Evolutionary conservation across 2,329 filamentous ascomycete species (phyloP), one percentile per base, ranked within the genome.

Genomic region (Penicillium sp.): DNA sequence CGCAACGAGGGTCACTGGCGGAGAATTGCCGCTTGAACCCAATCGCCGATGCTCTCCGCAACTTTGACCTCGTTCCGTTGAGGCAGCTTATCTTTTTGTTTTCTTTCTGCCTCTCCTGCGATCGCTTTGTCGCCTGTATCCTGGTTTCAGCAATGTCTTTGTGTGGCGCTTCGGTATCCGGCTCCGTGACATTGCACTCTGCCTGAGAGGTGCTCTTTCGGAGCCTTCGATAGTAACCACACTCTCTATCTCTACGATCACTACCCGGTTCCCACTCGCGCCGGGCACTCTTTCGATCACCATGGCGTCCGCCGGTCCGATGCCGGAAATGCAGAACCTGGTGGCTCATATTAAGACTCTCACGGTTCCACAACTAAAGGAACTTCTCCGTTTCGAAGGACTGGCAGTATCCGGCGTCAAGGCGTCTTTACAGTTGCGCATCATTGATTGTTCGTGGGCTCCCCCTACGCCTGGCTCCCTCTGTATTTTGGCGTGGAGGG

Each of bases 371-470:
- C 83, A 90, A 60, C 79, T 96, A 42, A 87, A 89, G 60, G 77
- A 77, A 45, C 84, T 97, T 56, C 86, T 91, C 63, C 79, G 82
- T 54, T 75, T 80, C 51, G 88, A 95, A 71, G 80, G 83, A 40
- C 75, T 95, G 33, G 79, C 81, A 56, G 85, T 88, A 51, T 87
- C 85, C 27, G 93, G 93, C 18, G 85, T 93, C 61, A 98, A 98
- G 75, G 81, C 83, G 32, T 80, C 86, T 37, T 74, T 97, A 50
- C 90, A 95, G 70, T 73, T 74, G 49, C 84, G 91, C 60, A 86
- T 96, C 52, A 81, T 85, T 54, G 75, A 81, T 50, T 80, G 93
- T 97, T 76, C 70, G 87, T 82, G 47, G 39, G 36, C 43, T 41
- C 46, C 41, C 41, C 51, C 8, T 29, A 12, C 44, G 40, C 34